phyloP scores from a whole-genome alignment of 2,329 filamentous ascomycete species.

The Mycosphaerella sp. region DNA sequence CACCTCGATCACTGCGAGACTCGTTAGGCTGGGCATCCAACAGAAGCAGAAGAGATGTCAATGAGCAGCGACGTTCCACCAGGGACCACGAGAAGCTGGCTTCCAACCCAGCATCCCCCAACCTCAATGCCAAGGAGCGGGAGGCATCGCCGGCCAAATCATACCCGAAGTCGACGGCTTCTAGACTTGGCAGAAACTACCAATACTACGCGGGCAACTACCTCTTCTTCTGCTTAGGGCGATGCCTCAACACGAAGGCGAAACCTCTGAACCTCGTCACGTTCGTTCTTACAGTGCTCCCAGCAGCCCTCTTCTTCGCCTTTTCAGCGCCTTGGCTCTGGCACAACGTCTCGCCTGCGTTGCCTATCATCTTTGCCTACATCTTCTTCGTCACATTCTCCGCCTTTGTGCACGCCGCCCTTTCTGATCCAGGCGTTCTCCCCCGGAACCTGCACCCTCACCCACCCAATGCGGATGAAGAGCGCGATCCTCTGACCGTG shows the following conservation, averaged over 20 bases:
- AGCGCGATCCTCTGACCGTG: slow-evolving; percentile 67
- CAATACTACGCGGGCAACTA: slow-evolving; percentile 95
- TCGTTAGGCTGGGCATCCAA: slow-evolving; percentile 26
- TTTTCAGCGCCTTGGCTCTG: slow-evolving; percentile 83
- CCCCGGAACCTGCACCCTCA: slow-evolving; percentile 88
- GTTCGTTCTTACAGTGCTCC: slow-evolving; percentile 70
- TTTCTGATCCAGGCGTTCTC: slow-evolving; percentile 86
- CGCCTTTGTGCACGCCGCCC: slow-evolving; percentile 88
- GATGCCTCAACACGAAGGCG: slow-evolving; percentile 75
- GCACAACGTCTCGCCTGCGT: slow-evolving; percentile 76
- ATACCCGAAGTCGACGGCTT: not conserved
- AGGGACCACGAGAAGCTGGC: slow-evolving; percentile 59
- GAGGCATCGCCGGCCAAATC: not conserved
- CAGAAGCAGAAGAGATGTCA: slow-evolving; percentile 17
- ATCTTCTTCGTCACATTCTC: slow-evolving; percentile 85
- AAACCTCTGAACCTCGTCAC: slow-evolving; percentile 86
- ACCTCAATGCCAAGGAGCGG: slow-evolving; percentile 18
- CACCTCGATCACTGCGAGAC: slow-evolving; percentile 26
- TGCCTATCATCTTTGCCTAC: slow-evolving; percentile 87
- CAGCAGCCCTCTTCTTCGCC: slow-evolving; percentile 73
- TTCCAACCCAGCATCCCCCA: slow-evolving; percentile 69
- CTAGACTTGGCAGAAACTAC: slow-evolving; percentile 58
- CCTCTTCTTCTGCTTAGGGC: slow-evolving; percentile 77
- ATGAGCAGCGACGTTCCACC: slow-evolving; percentile 16
- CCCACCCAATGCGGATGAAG: slow-evolving; percentile 65